Conservation (phyloP, 2,329 filamentous ascomycete species). For the Monosporascus sp. region DNA sequence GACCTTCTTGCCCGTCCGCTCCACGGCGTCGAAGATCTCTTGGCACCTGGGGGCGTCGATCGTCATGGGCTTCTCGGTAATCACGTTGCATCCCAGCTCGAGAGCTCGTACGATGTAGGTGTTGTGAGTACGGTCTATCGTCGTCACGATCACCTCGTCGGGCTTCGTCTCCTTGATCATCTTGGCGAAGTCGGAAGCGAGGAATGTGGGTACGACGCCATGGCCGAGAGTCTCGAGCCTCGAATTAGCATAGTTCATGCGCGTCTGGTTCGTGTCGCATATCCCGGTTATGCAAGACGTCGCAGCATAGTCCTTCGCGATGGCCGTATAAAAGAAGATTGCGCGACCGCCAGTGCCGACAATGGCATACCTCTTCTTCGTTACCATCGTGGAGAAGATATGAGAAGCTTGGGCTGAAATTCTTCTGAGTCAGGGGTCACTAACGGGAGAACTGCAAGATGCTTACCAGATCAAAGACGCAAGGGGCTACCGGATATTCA, state of each 20-base stretch:
- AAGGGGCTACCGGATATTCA: too few relatives aligned
- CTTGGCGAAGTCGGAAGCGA: conserved; percentile 48
- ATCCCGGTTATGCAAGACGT: conserved; percentile 50
- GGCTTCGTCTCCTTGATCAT: conserved; percentile 54
- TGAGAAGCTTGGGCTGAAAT: too few relatives aligned
- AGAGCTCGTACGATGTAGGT: conserved; percentile 55
- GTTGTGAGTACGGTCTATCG: conserved; percentile 58
- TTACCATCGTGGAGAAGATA: conserved; percentile 9
- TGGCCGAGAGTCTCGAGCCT: conserved; percentile 43
- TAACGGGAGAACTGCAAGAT: neutral
- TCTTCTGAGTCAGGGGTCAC: neutral
- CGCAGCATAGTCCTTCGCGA: conserved; percentile 44
- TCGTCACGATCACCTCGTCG: conserved; percentile 58
- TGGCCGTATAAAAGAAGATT: conserved; percentile 57
- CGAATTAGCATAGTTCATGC: conserved; percentile 51
- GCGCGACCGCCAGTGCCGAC: conserved; percentile 56
- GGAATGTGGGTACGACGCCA: conserved; percentile 46
- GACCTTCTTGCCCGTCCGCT: conserved; percentile 42
- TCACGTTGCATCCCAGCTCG: conserved; percentile 53
- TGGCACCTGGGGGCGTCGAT: conserved; percentile 51
- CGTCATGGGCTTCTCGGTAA: conserved; percentile 64
- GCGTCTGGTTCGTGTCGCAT: conserved; percentile 57
- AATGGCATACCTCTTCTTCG: conserved; percentile 44
- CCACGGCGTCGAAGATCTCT: conserved; percentile 50
- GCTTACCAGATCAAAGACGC: too few relatives aligned